Conservation (phyloP, 31 red algal genomes). For the Bonnemaisonia californica region DNA sequence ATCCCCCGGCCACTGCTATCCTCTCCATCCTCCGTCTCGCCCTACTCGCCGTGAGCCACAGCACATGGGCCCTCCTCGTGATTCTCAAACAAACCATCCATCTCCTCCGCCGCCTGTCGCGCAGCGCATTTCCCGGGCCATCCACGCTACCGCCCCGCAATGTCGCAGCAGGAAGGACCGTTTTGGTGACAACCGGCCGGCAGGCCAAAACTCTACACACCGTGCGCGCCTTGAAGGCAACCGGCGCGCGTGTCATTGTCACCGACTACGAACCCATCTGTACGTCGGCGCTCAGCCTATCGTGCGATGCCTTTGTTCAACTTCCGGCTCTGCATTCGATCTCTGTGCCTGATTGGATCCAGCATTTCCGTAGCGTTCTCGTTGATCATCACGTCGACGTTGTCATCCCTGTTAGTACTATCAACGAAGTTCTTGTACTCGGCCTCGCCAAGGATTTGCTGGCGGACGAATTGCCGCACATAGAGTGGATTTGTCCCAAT, state of each 20-base stretch:
- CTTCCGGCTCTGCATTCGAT: conserved; percentile 47
- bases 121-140: background rate
- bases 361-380: conserved; percentile 50
- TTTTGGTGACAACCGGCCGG: conserved; percentile 78
- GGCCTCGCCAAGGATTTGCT: conserved; percentile 55
- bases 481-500: conserved; percentile 69
- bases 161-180: conserved; percentile 59
- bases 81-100: background rate
- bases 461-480: conserved; percentile 30
- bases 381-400: conserved; percentile 64
- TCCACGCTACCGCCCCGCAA: background rate
- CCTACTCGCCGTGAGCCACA: background rate
- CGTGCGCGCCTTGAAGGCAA: conserved; percentile 70
- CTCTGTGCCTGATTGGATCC: conserved; percentile 49
- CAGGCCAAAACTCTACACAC: conserved; percentile 85
- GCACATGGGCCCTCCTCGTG: background rate
- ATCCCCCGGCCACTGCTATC: too few species aligned
- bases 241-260: conserved; percentile 77
- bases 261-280: conserved; percentile 69
- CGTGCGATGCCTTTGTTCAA: conserved; percentile 68
- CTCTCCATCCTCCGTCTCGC: background rate
- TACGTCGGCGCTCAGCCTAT: conserved; percentile 67
- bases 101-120: background rate
- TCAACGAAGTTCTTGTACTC: conserved; percentile 81
- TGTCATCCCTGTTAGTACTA: conserved; percentile 80